phyloP scores from a whole-genome alignment of 257 asterid genomes.

The Ophiorrhiza pumila region DNA sequence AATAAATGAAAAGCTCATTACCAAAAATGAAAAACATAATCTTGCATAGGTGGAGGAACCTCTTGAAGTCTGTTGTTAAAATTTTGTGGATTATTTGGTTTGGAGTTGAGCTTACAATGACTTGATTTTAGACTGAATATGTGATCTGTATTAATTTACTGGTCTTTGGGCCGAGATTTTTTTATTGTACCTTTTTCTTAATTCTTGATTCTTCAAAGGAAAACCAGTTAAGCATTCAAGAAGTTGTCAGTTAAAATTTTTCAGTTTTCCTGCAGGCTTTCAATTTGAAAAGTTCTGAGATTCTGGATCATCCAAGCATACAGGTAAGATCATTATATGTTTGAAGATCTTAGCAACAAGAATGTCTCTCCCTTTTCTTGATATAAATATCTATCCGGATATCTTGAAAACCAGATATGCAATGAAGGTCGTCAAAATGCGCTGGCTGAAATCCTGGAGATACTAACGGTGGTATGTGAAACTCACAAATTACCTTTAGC shows the following conservation, averaged over 20 bases:
- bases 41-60: not conserved
- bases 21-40: not conserved
- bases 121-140: not conserved
- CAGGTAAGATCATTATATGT: slow-evolving; percentile 44
- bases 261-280: slow-evolving; percentile 74
- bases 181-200: not conserved
- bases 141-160: not conserved
- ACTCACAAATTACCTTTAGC: slow-evolving; percentile 81
- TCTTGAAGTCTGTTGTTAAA: not conserved
- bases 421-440: slow-evolving; percentile 90
- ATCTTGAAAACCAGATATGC: slow-evolving; percentile 59
- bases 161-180: not conserved
- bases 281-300: slow-evolving; percentile 85
- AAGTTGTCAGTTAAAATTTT: slow-evolving; percentile 21
- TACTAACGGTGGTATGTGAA: slow-evolving; percentile 79
- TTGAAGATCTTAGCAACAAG: slow-evolving; percentile 4
- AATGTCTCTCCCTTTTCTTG: slow-evolving; percentile 14
- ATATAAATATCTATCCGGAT: slow-evolving; percentile 17
- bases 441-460: slow-evolving; percentile 73
- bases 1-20: not conserved
- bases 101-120: not conserved
- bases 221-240: not conserved
- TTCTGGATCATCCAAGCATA: slow-evolving; percentile 66
- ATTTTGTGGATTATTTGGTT: not conserved
- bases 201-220: not conserved